Evolutionary conservation across 345 rosid genomes (phyloP), one percentile per base, ranked within the genome.

Genomic region (Garcia nutans): DNA sequence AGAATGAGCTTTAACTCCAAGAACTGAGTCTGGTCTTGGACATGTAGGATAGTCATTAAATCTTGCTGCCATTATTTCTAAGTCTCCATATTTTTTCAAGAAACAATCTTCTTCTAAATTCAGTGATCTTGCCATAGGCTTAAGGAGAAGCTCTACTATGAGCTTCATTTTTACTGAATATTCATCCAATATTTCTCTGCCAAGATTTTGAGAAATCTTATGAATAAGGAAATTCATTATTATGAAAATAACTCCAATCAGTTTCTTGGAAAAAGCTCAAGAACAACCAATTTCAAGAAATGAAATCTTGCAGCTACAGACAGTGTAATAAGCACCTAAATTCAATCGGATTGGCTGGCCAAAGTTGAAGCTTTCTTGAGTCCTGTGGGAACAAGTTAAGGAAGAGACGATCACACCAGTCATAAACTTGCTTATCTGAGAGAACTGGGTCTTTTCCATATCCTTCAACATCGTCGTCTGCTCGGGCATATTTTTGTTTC

Each of bases 361-460:
- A 69, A 26, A 69, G 60, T 10, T 69, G 72, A 69, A 50, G 44
- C 16, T 50, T 69, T 52, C 60, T 69, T 7, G 60, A 69, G 57
- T 89, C 77, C 75, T 87, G 80, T 9, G 97, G 91, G 67, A 61
- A 72, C 31, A 87, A 65, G 13, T 71, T 79, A 61, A 94, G 84
- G 58, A 80, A 84, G 80, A 91, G 72, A 31, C 93, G 84, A 76
- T 90, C 94, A 6, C 77, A 89, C 97, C 95, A 94, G 76, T 94
- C 97, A 19, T 88, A 75, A 54, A 84, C 89, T 83, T 91, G 93
- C 33, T 85, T 74, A 68, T 90, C 90, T 0, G 81, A 86, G 4
- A 94, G 66, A 76, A 91, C 82, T 85, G 83, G 80, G 67, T 94
- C 98, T 67, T 79, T 89, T 3, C 93, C 97, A 74, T 91, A 94